phyloP scores from a whole-genome alignment of 1,139 yeast species.

The Yamadazyma pseudoaaseri region DNA sequence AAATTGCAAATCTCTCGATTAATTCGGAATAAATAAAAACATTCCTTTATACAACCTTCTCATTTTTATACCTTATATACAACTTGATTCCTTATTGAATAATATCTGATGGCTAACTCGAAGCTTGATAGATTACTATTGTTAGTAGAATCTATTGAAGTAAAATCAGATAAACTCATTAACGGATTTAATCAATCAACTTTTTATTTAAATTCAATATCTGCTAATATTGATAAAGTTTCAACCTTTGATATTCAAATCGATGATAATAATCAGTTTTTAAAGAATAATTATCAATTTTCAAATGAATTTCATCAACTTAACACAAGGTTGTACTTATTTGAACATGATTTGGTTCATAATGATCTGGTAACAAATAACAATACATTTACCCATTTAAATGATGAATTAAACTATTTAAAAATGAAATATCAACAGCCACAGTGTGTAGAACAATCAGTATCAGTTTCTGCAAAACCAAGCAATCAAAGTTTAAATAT shows the following conservation, averaged over 20 bases:
- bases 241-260: conserved; percentile 29
- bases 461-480: background rate
- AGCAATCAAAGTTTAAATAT: conserved; percentile 15
- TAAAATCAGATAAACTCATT: conserved; percentile 24
- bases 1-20: conserved; percentile 3
- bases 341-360: conserved; percentile 32
- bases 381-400: conserved; percentile 50
- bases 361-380: conserved; percentile 40
- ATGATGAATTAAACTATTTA: conserved; percentile 45
- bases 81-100: too few species aligned
- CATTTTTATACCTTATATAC: too few species aligned
- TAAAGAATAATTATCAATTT: conserved; percentile 23
- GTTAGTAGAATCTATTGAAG: conserved; percentile 25
- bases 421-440: conserved; percentile 13
- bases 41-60: conserved; percentile 2
- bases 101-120: conserved; percentile 1
- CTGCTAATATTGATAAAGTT: conserved; percentile 21
- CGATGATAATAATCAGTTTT: conserved; percentile 26
- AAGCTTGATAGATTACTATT: conserved; percentile 9
- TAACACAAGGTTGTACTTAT: conserved; percentile 30
- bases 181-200: conserved; percentile 23
- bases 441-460: background rate
- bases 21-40: conserved; percentile 6
- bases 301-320: conserved; percentile 30
- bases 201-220: conserved; percentile 21